phyloP scores from a whole-genome alignment of 352 stramenopile genomes.

The Phytophthora pisi region DNA sequence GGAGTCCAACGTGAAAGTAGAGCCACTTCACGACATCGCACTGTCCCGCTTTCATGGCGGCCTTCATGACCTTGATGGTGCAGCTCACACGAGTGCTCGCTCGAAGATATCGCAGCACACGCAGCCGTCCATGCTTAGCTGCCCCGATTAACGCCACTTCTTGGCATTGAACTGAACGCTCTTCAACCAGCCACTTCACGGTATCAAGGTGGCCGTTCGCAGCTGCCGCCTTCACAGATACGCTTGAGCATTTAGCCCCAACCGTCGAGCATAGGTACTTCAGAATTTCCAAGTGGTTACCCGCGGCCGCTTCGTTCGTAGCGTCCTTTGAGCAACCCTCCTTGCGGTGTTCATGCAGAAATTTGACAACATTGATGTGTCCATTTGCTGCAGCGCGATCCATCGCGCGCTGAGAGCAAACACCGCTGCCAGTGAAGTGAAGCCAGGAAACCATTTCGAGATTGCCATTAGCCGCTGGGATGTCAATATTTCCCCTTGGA shows the following conservation, averaged over 20 bases:
- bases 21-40: not conserved
- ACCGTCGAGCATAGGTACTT: not conserved
- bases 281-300: not conserved
- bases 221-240: not conserved
- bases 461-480: not conserved
- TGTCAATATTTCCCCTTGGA: not conserved
- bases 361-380: not conserved
- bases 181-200: not conserved
- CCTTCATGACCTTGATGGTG: not conserved
- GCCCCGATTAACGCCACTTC: not conserved
- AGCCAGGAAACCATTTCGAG: not conserved
- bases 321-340: not conserved
- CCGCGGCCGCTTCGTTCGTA: not conserved
- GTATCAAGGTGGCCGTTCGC: not conserved
- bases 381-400: not conserved
- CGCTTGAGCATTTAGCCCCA: not conserved
- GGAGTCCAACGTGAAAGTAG: not conserved
- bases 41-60: not conserved
- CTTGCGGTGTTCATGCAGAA: not conserved
- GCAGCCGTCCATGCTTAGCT: not conserved
- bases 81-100: not conserved
- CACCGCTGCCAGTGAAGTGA: not conserved
- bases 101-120: not conserved
- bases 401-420: not conserved
- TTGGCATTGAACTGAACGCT: not conserved